These are phyloP conservation scores for Pseudofabraea citricarpa DNA, from an alignment of 2,329 filamentous ascomycete species.

Conservation along the genomic window DNA sequence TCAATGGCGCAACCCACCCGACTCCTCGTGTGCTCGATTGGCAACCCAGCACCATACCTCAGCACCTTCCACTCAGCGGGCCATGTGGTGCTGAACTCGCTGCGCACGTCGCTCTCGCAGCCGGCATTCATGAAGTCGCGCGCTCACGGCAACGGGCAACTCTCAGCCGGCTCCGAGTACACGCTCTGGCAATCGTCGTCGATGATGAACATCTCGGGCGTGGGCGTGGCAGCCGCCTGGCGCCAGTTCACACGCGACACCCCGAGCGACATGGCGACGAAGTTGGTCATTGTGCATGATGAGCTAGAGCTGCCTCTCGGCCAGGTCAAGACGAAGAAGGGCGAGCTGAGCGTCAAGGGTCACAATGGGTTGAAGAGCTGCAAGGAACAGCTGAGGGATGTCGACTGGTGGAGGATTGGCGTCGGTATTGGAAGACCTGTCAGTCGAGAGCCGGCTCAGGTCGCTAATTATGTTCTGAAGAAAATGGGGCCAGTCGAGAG, in stretches of 20 bases:
- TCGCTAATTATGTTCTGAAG: constrained; percentile 72
- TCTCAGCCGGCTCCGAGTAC: constrained; percentile 45
- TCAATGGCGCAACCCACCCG: constrained; percentile 30
- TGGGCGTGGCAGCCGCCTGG: constrained; percentile 63
- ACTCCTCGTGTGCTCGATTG: constrained; percentile 80
- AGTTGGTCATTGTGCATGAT: constrained; percentile 79
- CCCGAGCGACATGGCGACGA: constrained; percentile 32
- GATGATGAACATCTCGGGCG: constrained; percentile 81
- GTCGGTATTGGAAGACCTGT: constrained; percentile 84
- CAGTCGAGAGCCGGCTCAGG: constrained; percentile 59
- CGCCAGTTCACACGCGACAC: constrained; percentile 43
- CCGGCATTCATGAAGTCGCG: constrained; percentile 44
- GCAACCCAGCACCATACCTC: constrained; percentile 73
- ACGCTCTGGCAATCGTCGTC: constrained; percentile 71
- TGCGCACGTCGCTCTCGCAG: constrained; percentile 33
- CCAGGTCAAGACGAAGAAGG: constrained; percentile 58
- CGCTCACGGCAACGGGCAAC: constrained; percentile 43
- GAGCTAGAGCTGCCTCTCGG: constrained; percentile 75
- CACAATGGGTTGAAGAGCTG: constrained; percentile 74
- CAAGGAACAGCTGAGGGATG: constrained; percentile 41
- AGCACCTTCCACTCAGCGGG: constrained; percentile 84
- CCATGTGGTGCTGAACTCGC: constrained; percentile 66
- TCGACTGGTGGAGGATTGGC: constrained; percentile 56
- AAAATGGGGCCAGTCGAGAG: constrained; percentile 25
- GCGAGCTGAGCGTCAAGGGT: constrained; percentile 59